Conservation (phyloP, 345 rosid genomes). For the Eucalyptus pumila region DNA sequence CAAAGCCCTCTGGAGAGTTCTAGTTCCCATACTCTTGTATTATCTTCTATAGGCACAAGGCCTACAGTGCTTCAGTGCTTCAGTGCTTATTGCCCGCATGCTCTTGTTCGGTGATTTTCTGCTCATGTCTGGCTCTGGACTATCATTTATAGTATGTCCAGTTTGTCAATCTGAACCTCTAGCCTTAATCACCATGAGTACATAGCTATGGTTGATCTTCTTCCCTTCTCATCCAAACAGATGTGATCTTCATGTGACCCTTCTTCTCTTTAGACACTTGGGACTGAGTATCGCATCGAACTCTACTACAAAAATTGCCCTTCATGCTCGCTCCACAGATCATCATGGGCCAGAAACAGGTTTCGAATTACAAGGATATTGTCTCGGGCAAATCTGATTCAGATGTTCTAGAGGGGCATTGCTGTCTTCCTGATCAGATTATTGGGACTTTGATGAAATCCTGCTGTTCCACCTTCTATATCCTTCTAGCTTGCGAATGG, state of each 20-base stretch:
- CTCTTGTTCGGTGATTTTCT: background rate
- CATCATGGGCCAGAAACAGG: background rate
- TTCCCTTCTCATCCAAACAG: background rate
- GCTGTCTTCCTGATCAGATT: background rate
- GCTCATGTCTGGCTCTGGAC: background rate
- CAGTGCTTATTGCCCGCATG: background rate
- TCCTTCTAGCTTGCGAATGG: background rate
- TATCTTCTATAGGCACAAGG: background rate
- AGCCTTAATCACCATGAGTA: background rate
- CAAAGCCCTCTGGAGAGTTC: background rate
- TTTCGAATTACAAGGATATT: background rate
- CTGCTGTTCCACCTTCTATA: background rate
- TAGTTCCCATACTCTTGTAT: background rate
- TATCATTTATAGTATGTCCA: background rate
- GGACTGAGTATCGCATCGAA: background rate
- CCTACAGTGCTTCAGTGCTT: background rate
- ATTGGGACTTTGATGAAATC: background rate
- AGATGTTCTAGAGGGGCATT: background rate
- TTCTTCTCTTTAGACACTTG: background rate
- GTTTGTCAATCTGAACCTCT: background rate
- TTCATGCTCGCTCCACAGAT: background rate
- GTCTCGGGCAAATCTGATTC: background rate
- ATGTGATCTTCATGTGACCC: background rate
- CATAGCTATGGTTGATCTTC: background rate
- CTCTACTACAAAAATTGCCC: background rate